Evolutionary conservation across 1,284 basidiomycete genomes (phyloP), one percentile per base, ranked within the genome.

Genomic region (Leccinum fallax): DNA sequence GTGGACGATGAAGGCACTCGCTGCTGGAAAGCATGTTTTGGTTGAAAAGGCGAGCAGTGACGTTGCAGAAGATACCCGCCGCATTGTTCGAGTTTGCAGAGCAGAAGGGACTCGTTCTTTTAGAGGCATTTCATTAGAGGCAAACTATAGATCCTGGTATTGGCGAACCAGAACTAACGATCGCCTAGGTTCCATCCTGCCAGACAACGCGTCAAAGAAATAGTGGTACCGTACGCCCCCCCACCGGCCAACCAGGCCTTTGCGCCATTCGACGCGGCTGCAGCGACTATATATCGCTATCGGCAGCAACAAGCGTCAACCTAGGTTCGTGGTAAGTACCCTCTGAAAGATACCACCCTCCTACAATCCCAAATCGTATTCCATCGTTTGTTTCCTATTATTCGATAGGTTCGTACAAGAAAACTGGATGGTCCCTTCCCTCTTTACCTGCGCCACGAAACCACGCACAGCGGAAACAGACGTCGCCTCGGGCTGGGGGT

Each of bases 1-100:
- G 67, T 92, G 89, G 89, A 87, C 89, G 1, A 86, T 89, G 82
- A 90, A 89, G 65, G 86, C 87, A 5, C 79, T 92, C 28, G 75
- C 77, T 7, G 85, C 86, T 1, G 86, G 88, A 2, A 92, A 92
- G 71, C 89, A 91, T 66, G 88, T 92, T 13, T 74, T 92, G 4
- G 77, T 89, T 7, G 90, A 92, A 70, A 2, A 2, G 21, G 2
- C 21, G 21, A 21, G 21, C 21, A 21, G 21, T 21, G 21, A 21
- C 21, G 21, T 21, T 21, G 21, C 21, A 21, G 21, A 21, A 21
- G 21, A 21, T 21, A 21, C 21, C 21, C 21, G 21, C 21, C 21
- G 21, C 21, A 21, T 21, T 21, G 21, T 21, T 21, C 21, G 21
- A 21, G 21, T 21, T 21, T 21, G 21, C 21, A 21, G 21, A 21